Evolutionary conservation across 2,329 filamentous ascomycete genomes (phyloP), one percentile per base, ranked within the genome.

Genomic region (Paraconiothyrium sp.): DNA sequence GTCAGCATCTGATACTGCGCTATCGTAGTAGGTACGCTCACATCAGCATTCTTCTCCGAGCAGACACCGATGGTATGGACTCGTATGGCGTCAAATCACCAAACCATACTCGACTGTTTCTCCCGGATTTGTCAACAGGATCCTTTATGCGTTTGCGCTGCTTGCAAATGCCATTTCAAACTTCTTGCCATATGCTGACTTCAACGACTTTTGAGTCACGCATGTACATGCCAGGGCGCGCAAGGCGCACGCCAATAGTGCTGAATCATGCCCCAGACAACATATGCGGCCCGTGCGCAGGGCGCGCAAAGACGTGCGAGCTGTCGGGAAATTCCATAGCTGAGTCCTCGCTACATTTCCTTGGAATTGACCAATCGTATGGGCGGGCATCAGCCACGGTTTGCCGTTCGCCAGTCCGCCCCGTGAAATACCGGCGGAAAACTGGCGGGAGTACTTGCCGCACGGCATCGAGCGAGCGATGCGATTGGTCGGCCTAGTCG

Each of bases 221-320:
- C 16, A 55, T 56, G 55, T 55, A 41, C 37, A 51, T 35, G 50
- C 32, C 43, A 58, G 44, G 55, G 48, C 59, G 49, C 54, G 48
- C 54, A 22, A 41, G 41, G 14, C 20, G 30, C 27, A 16, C 47
- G 27, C 27, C 44, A n/a, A 27, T 55, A 56, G 37, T 39, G 57
- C 59, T 62, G 59, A 60, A 61, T 57, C 57, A 61, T 60, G 13
- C n/a, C 34, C 34, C 37, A 32, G 14, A 35, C 22, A 11, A 39
- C 58, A 48, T 2, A 20, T 9, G 10, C 44, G 56, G 59, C n/a
- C 59, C 47, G 49, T 57, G 57, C 62, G 54, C 11, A 65, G 60
- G 60, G 62, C 62, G 57, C 54, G 54, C 39, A 57, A 46, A 46
- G 20, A 20, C 41, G 56, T 34, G 6, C 16, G 41, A 32, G 49